Evolutionary conservation across 2,329 filamentous ascomycete species (phyloP).

Genomic region (Ophiostoma ips): DNA sequence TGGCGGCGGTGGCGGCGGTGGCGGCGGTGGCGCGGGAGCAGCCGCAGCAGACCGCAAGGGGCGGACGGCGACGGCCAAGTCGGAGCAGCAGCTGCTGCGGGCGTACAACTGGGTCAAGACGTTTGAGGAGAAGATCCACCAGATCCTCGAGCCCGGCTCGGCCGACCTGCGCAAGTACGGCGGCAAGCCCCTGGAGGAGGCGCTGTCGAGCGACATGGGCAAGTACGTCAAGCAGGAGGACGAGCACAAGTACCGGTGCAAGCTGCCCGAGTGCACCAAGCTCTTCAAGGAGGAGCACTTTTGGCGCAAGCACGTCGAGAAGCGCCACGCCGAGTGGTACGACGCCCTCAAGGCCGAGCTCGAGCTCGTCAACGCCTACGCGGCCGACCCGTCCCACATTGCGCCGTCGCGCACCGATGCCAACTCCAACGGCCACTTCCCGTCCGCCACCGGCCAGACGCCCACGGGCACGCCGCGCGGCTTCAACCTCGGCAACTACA

Average conservation of each 20-base stretch:
- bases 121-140: slow-evolving; percentile 90
- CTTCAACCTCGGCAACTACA: slow-evolving; percentile 70
- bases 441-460: slow-evolving; percentile 60
- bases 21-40: too few relatives aligned
- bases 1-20: slow-evolving; percentile 1
- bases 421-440: slow-evolving; percentile 92
- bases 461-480: slow-evolving; percentile 77
- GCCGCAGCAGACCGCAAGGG: slow-evolving; percentile 42
- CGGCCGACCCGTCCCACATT: slow-evolving; percentile 87
- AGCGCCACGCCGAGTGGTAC: slow-evolving; percentile 82
- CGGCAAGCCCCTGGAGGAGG: slow-evolving; percentile 74
- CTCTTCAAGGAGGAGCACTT: slow-evolving; percentile 95
- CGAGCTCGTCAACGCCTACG: slow-evolving; percentile 82
- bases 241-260: slow-evolving; percentile 92
- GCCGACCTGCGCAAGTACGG: slow-evolving; percentile 84
- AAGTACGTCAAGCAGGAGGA: slow-evolving; percentile 96
- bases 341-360: slow-evolving; percentile 74
- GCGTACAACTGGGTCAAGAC: slow-evolving; percentile 99
- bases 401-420: slow-evolving; percentile 85
- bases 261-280: slow-evolving; percentile 90
- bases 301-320: slow-evolving; percentile 96
- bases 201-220: slow-evolving; percentile 67
- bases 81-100: slow-evolving; percentile 80
- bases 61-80: slow-evolving; percentile 55
- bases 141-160: slow-evolving; percentile 80